Conservation (phyloP, 2,329 filamentous ascomycete genomes). For the Aspergillus aculeatus region DNA sequence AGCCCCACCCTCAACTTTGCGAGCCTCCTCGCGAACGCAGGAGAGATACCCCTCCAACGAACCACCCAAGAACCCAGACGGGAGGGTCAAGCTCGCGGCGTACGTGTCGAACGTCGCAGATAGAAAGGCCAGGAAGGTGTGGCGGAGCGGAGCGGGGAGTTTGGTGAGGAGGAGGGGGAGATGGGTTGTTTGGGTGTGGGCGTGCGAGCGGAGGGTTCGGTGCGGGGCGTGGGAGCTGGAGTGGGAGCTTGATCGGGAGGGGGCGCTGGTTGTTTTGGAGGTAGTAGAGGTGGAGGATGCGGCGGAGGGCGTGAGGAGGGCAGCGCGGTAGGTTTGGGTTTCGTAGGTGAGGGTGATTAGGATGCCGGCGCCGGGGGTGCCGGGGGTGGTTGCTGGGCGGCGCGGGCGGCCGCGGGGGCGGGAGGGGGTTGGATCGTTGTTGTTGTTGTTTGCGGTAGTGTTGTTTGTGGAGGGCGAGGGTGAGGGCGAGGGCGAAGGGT, state of each 20-base stretch:
- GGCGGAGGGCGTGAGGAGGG: slow-evolving; percentile 44
- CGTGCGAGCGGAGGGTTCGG: background rate
- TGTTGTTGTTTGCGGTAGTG: background rate
- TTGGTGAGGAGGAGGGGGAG: slow-evolving; percentile 53
- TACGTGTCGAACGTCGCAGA: slow-evolving; percentile 52
- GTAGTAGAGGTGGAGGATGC: background rate
- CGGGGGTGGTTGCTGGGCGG: background rate
- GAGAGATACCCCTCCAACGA: slow-evolving; percentile 42
- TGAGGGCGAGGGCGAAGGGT: background rate
- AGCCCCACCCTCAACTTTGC: slow-evolving; percentile 20
- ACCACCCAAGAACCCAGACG: slow-evolving; percentile 46
- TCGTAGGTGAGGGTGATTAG: slow-evolving; percentile 52
- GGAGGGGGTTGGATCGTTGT: background rate
- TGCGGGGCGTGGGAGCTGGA: background rate
- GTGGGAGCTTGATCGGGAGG: no score
- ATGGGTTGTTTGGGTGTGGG: slow-evolving; percentile 38
- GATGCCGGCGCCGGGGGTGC: slow-evolving; percentile 40
- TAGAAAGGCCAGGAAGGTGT: slow-evolving; percentile 51
- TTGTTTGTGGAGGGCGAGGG: background rate
- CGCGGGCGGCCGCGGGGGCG: background rate
- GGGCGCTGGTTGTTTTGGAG: background rate
- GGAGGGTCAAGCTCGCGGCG: slow-evolving; percentile 45
- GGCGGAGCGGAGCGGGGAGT: slow-evolving; percentile 51
- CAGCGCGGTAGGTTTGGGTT: slow-evolving; percentile 49
- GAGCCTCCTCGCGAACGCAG: background rate